These are phyloP conservation scores for Lactifluus echinatus DNA, from an alignment of 768 basidiomycete species.

Conservation along the genomic window DNA sequence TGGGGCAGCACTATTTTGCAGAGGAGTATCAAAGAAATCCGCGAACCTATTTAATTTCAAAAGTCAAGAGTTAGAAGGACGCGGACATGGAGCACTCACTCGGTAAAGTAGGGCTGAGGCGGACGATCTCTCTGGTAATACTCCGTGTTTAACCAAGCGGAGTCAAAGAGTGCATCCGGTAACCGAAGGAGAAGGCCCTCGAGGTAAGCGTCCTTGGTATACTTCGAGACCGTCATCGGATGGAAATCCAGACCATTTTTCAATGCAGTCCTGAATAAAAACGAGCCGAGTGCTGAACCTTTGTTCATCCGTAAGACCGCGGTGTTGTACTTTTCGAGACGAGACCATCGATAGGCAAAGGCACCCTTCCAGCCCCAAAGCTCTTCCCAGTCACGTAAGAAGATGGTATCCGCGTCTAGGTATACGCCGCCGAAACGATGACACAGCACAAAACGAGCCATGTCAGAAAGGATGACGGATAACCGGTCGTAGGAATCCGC, in stretches of 20 bases:
- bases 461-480: conserved; percentile 90
- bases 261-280: conserved; percentile 89
- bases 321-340: conserved; percentile 90
- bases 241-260: conserved; percentile 96
- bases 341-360: conserved; percentile 95
- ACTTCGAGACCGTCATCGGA: conserved; percentile 88
- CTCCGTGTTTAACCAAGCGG: conserved; percentile 95
- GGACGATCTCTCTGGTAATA: conserved; percentile 86
- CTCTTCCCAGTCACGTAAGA: conserved; percentile 97
- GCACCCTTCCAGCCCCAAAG: conserved; percentile 96
- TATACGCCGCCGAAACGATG: conserved; percentile 96
- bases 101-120: conserved; percentile 87
- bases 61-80: neutral
- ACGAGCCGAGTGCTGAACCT: conserved; percentile 82
- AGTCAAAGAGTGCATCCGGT: conserved; percentile 93
- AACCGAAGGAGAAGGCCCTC: conserved; percentile 79
- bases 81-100: conserved; percentile 37
- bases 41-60: conserved; percentile 49
- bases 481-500: conserved; percentile 82
- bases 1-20: conserved; percentile 66
- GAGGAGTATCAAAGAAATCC: conserved; percentile 82
- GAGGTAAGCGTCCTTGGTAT: conserved; percentile 81
- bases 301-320: conserved; percentile 93
- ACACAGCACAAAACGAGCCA: conserved; percentile 95
- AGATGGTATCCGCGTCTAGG: conserved; percentile 92